Percentiles rank a stretch among this genome's conserved stretches.
phyloP scores from a whole-genome alignment of 495 filamentous ascomycete species.

The Lentithecium fluviatile region DNA sequence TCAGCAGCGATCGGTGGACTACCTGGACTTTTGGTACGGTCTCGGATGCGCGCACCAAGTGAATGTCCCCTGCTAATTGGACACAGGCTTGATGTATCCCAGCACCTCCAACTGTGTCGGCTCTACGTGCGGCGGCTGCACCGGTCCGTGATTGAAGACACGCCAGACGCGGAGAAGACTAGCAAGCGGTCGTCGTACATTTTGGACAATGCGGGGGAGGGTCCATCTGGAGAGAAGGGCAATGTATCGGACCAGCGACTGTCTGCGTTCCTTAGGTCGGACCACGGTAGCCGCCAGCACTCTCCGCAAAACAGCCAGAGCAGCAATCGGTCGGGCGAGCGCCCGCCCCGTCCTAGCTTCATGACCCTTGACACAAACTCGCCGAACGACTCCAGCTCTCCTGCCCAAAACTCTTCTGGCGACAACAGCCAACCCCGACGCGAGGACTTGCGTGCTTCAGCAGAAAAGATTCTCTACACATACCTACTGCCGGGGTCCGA shows the following conservation, averaged over 20 bases:
- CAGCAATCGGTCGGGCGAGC: conserved; percentile 49
- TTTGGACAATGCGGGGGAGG: conserved; percentile 58
- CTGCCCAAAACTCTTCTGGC: conserved; percentile 34
- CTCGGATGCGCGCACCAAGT: background rate
- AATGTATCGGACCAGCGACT: conserved; percentile 77
- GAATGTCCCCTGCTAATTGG: conserved; percentile 1
- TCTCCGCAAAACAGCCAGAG: conserved; percentile 66
- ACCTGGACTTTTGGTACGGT: conserved; percentile 94
- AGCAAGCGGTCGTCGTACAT: conserved; percentile 81
- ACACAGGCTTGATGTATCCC: conserved; percentile 93
- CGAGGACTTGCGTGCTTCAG: conserved; percentile 84
- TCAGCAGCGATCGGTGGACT: conserved; percentile 95
- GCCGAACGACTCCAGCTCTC: conserved; percentile 47
- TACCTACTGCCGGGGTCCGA: conserved; percentile 90
- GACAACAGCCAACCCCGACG: conserved; percentile 78
- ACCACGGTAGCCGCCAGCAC: conserved; percentile 57
- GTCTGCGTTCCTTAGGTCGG: conserved; percentile 84
- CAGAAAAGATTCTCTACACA: conserved; percentile 96
- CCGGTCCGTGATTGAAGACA: conserved; percentile 87
- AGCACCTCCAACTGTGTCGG: conserved; percentile 96
- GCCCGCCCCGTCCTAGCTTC: conserved; percentile 67
- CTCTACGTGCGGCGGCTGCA: conserved; percentile 96
- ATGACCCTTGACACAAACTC: conserved; percentile 70
- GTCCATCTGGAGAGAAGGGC: conserved; percentile 53
- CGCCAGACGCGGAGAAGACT: conserved; percentile 82